Evolutionary conservation across 495 filamentous ascomycete species (phyloP), one percentile per base, ranked within the genome.

Genomic region (Trichoderma asperelloides): DNA sequence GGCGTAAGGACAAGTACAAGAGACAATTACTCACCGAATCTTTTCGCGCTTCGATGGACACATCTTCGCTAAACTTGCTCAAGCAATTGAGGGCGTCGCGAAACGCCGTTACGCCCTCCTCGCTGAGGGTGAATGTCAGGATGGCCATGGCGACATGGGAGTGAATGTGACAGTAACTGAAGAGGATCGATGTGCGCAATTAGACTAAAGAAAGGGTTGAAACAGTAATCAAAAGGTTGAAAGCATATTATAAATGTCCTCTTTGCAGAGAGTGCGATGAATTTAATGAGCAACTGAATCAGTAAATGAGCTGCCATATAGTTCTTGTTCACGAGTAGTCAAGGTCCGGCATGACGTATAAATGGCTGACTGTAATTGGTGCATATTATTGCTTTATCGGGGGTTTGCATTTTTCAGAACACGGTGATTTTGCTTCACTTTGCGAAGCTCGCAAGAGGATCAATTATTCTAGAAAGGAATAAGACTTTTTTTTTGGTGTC

Each of bases 81-180:
- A 98, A 85, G 75, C 95, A 97, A 64, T 86, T 77, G n/a, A 98
- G 82, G 12, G 86, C 83, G 75, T 97, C 92, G 71, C 97, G 91
- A 21, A 98, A 76, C 66, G 84, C 85, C 33, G 84, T 79, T 25
- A 94, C 82, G 11, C 89, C 89, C 64, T 89, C 84, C 40, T 93
- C 91, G 60, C 81, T 85, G 43, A 98, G 79, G 0, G 91, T 90
- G 70, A 97, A 93, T 62, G 85, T 87, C 25, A 97, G 76, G n/a
- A 86, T 81, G 9, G 88, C 81, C 90, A 92, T 94, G 55, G n/a
- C 21, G 62, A 18, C 9, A 28, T 64, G 49, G 21, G 67, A 41
- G 23, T 41, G 64, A 70, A 15, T n/a, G 3, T 63, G 60, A 9
- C 27, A 13, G 1, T 4, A 40, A 13, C 30, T 23, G 21, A 5